Evolutionary conservation across 140 eudicot species (phyloP), one percentile per base, ranked within the genome.

Genomic region (Cichorium intybus): DNA sequence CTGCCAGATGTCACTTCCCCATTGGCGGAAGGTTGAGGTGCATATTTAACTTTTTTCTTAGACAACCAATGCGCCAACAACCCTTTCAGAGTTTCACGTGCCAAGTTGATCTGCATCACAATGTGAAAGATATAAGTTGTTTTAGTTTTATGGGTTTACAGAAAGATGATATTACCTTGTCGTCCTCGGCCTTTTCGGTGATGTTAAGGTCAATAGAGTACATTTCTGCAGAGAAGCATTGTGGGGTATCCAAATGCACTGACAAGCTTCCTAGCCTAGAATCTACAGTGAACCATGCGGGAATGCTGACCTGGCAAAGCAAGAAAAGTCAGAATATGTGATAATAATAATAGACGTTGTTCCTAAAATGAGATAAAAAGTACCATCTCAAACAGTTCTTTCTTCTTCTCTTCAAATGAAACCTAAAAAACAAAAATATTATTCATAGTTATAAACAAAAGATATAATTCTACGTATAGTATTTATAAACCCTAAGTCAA

Each of bases 331-430:
- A 12, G 12, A 12, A 39, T 55, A 26, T n/a, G n/a, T n/a, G n/a
- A n/a, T n/a, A n/a, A n/a, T n/a, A 55, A 75, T 24, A 57, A 61
- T 37, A 57, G 43, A 60, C 24, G 15, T 7, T 28, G 67, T 27
- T 12, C n/a, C 46, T 59, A 52, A 24, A 41, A 48, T 48, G 7
- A 22, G 35, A 4, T 52, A 47, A 6, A 23, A 72, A 33, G 5
- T 80, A 93, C 99, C 97, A 88, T 93, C 88, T 93, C 99, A 78
- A 93, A 85, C 47, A 93, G 80, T 61, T 88, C 97, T 79, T 93
- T 86, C 70, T 85, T 88, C 71, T 88, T 93, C 80, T 88, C 82
- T 47, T 85, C 95, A 73, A 85, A 93, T 33, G 95, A 70, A 66
- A 88, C 87, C 97, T 51, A 43, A 49, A 72, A 54, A 63, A 66